phyloP scores from a whole-genome alignment of 441 rosid genomes.

The Adansonia madagascariensis region DNA sequence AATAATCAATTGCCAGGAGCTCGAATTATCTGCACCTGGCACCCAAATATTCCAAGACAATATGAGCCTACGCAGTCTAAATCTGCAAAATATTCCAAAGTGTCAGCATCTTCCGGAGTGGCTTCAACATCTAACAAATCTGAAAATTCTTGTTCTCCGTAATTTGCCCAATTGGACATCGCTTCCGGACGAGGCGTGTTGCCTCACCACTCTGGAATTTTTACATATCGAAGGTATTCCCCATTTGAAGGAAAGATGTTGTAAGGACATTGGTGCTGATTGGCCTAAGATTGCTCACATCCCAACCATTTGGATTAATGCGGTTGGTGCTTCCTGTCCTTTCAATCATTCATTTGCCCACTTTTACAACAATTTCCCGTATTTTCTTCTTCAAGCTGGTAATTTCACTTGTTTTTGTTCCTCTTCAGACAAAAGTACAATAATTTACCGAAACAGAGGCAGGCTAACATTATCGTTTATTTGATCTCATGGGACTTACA shows the following conservation, averaged over 20 bases:
- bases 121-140: slow-evolving; percentile 4
- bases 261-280: background rate
- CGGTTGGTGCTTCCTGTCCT: background rate
- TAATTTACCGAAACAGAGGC: background rate
- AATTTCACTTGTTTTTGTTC: background rate
- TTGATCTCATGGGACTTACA: too few species aligned
- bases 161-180: background rate
- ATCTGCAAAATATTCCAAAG: too few species aligned
- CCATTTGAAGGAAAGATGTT: background rate
- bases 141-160: background rate
- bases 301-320: background rate
- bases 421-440: background rate
- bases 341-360: background rate
- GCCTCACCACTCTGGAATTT: background rate
- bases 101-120: too few species aligned
- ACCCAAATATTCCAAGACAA: too few species aligned
- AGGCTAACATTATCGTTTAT: background rate
- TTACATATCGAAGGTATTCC: accelerated
- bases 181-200: background rate
- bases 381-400: background rate
- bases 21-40: too few species aligned
- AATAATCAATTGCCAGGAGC: too few species aligned
- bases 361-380: background rate
- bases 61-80: too few species aligned
- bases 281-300: slow-evolving; percentile 8